phyloP scores from a whole-genome alignment of 345 rosid genomes.

The Chamaenerion angustifolium region DNA sequence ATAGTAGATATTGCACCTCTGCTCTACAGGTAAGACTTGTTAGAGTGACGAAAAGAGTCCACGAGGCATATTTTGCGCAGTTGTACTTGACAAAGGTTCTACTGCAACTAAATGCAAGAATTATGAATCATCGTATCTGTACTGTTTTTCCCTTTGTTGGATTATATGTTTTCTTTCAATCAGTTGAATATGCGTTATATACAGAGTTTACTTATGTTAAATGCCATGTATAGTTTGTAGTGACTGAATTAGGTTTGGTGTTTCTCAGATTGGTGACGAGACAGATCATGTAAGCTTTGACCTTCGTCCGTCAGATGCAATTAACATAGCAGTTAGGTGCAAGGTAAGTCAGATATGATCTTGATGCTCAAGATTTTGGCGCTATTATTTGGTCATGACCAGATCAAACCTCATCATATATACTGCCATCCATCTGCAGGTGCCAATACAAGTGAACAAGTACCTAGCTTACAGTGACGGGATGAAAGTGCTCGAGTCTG shows the following conservation, averaged over 20 bases:
- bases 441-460: slow-evolving; percentile 92
- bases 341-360: slow-evolving; percentile 31
- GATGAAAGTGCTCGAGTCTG: slow-evolving; percentile 78
- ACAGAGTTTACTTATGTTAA: no score
- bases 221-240: not conserved
- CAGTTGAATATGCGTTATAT: not conserved
- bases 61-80: slow-evolving; percentile 85
- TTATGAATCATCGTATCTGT: not conserved
- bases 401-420: no score
- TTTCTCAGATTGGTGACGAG: slow-evolving; percentile 43
- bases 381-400: no score
- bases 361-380: no score
- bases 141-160: not conserved
- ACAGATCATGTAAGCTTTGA: slow-evolving; percentile 62
- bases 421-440: slow-evolving; percentile 17
- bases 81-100: slow-evolving; percentile 66
- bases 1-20: not conserved
- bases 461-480: slow-evolving; percentile 88
- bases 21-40: slow-evolving; percentile 70
- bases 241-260: not conserved
- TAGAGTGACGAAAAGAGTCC: slow-evolving; percentile 86
- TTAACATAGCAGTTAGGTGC: slow-evolving; percentile 95
- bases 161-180: not conserved
- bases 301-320: slow-evolving; percentile 95
- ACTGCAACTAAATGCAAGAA: not conserved